Base-by-base conservation (phyloP, 2,329 filamentous ascomycete species). In the Botrytis hyacinthi region DNA sequence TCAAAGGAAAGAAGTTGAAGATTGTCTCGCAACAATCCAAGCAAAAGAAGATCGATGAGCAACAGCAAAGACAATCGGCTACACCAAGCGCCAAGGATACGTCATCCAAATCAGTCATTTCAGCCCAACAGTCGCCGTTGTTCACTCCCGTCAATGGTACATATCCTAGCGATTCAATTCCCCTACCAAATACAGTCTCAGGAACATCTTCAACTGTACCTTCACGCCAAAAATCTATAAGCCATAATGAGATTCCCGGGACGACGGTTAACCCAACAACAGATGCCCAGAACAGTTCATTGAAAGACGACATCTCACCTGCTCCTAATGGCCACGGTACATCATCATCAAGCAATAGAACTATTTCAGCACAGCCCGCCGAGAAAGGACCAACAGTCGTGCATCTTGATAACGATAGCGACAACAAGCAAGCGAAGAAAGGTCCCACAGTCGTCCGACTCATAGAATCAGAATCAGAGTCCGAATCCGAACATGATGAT, bases 1-100 rank as follows among this genome's bases (percentile, higher is more conserved):
- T 80, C n/a, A 78, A 80, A 69, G 78, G 78, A 14, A 80, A 78
- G 73, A 73, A 75, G 3, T 69, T 76, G 66, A 81, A 79, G 62
- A 79, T 80, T 60, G 76, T 80, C 42, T 73, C 48, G 51, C 73
- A 44, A 76, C 65, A 68, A 68, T 68, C 65, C 14, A 69, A 69
- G 37, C 48, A 69, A 57, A 69, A 57, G 66, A 42, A 22, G n/a
- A 32, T 32, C 1, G 48, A 18, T 7, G 48, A 57, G 51, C 48
- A 69, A 29, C 66, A 69, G 37, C 26, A n/a, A 57, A 57, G 51
- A 10, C 26, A 79, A 72, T 37, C 72, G 46, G 54, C 62, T 32
- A 57, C 74, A 6, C n/a, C 66, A 48, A 73, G 22, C 26, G 29
- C 46, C 32, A 74, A 44, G 48, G 60, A 72, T 22, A 16, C 26